A percentile compares a stretch with the other conserved stretches of the same genome.
Conservation (phyloP, 495 filamentous ascomycete species). For the Penicillium maclennaniae region DNA sequence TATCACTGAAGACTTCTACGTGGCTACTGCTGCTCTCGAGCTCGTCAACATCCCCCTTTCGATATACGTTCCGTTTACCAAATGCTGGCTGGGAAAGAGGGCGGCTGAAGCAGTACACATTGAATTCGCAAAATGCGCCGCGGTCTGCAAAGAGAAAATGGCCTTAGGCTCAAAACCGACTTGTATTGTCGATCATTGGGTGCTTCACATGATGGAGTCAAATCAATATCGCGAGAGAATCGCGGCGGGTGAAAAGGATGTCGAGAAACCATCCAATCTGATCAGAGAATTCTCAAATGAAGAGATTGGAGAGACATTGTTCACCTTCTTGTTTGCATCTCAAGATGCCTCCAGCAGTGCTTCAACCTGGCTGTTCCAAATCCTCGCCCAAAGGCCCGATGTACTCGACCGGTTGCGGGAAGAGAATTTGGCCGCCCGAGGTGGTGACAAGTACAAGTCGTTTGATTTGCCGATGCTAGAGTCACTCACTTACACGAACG, state of each 20-base stretch:
- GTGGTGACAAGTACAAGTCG: constrained; percentile 62
- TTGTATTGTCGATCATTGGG: constrained; percentile 90
- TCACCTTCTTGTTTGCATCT: constrained; percentile 94
- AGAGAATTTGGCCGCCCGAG: constrained; percentile 72
- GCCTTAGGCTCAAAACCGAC: constrained; percentile 71
- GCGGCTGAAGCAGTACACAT: constrained; percentile 78
- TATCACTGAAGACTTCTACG: constrained; percentile 91
- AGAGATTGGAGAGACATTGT: constrained; percentile 86
- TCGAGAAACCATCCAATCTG: constrained; percentile 71
- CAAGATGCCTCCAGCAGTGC: constrained; percentile 93
- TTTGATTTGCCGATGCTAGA: constrained; percentile 81
- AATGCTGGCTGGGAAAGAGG: constrained; percentile 88
- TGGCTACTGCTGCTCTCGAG: constrained; percentile 87
- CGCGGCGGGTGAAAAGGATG: constrained; percentile 59
- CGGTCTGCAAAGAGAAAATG: constrained; percentile 84
- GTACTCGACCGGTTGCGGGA: constrained; percentile 76
- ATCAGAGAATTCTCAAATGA: constrained; percentile 81
- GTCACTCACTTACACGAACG: constrained; percentile 79
- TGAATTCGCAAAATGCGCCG: constrained; percentile 82
- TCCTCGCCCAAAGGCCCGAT: constrained; percentile 84
- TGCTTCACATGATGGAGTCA: constrained; percentile 77
- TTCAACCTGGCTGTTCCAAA: constrained; percentile 87
- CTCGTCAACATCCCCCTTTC: constrained; percentile 83
- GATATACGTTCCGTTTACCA: constrained; percentile 91
- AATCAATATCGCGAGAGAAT: constrained; percentile 62